A percentile compares a stretch with the other conserved stretches of the same genome.
phyloP scores from a whole-genome alignment of 2,329 filamentous ascomycete genomes.

The Colletotrichum sp. region DNA sequence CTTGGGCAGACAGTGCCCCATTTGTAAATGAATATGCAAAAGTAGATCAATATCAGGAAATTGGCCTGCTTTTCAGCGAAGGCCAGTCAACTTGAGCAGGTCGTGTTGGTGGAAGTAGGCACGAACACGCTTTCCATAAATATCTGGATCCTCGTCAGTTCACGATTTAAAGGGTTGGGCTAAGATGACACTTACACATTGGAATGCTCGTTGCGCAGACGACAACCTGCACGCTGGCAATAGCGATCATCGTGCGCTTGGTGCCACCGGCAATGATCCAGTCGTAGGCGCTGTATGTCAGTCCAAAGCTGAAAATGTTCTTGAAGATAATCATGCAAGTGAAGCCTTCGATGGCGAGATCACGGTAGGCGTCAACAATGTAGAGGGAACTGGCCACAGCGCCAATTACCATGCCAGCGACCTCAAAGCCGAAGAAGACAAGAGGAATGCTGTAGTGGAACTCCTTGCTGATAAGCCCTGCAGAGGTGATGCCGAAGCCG shows the following conservation, averaged over 20 bases:
- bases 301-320: constrained; percentile 87
- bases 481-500: constrained; percentile 79
- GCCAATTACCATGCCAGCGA: constrained; percentile 90
- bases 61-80: constrained; percentile 27
- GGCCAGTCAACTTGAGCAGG: constrained; percentile 57
- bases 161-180: background rate
- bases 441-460: constrained; percentile 79
- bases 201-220: constrained; percentile 79
- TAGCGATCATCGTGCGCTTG: constrained; percentile 66
- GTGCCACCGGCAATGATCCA: constrained; percentile 77
- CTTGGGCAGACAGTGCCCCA: background rate
- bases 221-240: constrained; percentile 78
- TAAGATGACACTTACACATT: constrained; percentile 67
- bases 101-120: constrained; percentile 79
- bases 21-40: background rate
- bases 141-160: constrained; percentile 52
- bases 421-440: constrained; percentile 83
- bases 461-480: constrained; percentile 55
- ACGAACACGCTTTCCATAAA: constrained; percentile 79
- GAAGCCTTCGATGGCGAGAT: constrained; percentile 86
- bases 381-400: constrained; percentile 87
- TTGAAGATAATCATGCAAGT: constrained; percentile 93
- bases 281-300: constrained; percentile 84
- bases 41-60: background rate
- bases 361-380: constrained; percentile 89